Conservation (phyloP, 805 yeast genomes). For the Myxozyma vanderwaltii region DNA sequence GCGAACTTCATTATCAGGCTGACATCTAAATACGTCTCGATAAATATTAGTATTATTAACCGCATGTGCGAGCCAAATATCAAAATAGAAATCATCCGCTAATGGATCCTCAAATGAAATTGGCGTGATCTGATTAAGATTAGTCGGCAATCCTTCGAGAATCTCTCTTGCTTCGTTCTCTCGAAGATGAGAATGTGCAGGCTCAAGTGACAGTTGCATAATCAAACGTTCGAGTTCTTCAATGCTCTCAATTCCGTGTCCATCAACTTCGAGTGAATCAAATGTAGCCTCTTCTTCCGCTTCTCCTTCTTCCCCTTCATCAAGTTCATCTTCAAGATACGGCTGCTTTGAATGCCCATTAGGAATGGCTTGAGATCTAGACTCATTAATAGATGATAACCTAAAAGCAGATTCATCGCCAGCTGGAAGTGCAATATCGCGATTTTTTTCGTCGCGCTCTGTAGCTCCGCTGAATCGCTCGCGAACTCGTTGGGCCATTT, state of each 20-base stretch:
- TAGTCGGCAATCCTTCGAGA: constrained; percentile 48
- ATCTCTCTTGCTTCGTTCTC: constrained; percentile 47
- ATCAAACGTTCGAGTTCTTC: constrained; percentile 4
- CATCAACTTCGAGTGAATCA: neutral
- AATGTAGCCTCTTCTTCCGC: neutral
- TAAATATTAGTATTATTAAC: constrained; percentile 78
- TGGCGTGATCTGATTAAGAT: constrained; percentile 71
- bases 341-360: constrained; percentile 2
- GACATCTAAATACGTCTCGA: constrained; percentile 85
- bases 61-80: constrained; percentile 81
- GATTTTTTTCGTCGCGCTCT: constrained; percentile 1
- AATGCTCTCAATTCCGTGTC: neutral
- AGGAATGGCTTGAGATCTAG: neutral
- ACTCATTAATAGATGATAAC: neutral
- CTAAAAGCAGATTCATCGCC: neutral
- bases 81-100: constrained; percentile 77
- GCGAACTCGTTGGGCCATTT: constrained; percentile 17
- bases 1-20: constrained; percentile 89
- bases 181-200: constrained; percentile 20
- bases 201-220: constrained; percentile 15
- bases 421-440: constrained; percentile 23
- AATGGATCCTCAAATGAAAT: constrained; percentile 87
- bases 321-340: constrained; percentile 4
- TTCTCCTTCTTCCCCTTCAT: neutral
- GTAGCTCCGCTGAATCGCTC: neutral